Base-by-base conservation (phyloP, 148 eudicot species). In the Rhododendron ferrugineum region DNA sequence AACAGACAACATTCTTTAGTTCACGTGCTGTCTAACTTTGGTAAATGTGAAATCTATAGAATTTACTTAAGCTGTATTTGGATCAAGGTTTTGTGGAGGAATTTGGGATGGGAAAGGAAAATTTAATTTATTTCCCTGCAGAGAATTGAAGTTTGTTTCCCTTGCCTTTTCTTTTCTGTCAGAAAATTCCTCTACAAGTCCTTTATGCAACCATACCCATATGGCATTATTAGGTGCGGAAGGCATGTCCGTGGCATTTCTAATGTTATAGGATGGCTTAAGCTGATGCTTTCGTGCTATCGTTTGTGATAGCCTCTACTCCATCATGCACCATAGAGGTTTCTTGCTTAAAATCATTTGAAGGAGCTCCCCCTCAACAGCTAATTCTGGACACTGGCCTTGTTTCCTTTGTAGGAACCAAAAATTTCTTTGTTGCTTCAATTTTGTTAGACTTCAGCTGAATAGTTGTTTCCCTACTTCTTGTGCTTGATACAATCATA, bases 401-500 rank as follows among this genome's bases (percentile, higher is more conserved):
- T 40, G 36, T 46, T 82, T 83, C 50, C 66, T 72, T 70, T 72
- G 2, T 5, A 15, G 28, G 37, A 22, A 22, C 36, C 62, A 83
- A 34, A 66, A 72, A 26, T 72, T 73, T 22, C 46, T 70, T 68
- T 46, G 44, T 68, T 23, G 18, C 34, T 37, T 80, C 58, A 47
- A 56, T 52, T 76, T 37, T 13, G 7, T 32, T 28, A 52, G 15
- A 2, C 75, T 81, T 46, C 44, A 10, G 52, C 56, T 75, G 40
- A 32, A 47, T 56, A 20, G n/a, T 85, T 74, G 28, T 40, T 54
- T 47, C 72, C 26, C 60, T 34, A 4, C 26, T 32, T 77, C 6
- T 46, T 83, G 42, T 75, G 50, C 60, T 46, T 58, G 42, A 56
- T 28, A 8, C 54, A 82, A 75, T 89, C 58, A 85, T 80, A 11